These are phyloP conservation scores for Spergularia bocconei DNA, from an alignment of 148 eudicot genomes.

Conservation along the genomic window DNA sequence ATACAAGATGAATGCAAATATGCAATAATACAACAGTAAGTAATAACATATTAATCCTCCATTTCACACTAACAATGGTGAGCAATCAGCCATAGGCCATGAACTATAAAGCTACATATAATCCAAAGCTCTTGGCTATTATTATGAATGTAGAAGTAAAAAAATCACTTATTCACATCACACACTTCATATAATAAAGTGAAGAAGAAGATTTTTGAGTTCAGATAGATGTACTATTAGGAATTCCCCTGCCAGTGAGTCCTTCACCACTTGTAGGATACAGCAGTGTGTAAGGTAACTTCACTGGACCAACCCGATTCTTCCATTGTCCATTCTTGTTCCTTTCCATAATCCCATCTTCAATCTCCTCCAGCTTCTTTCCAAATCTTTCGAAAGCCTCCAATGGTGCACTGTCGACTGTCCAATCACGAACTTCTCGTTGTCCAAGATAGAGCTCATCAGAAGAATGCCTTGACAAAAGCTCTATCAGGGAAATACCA, in stretches of 20 bases:
- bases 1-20: too few species aligned
- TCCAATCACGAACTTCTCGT: conserved; percentile 69
- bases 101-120: too few species aligned
- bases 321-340: conserved; percentile 43
- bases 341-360: conserved; percentile 47
- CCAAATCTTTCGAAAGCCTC: conserved; percentile 64
- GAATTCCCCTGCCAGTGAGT: conserved; percentile 87
- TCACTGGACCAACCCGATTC: conserved; percentile 76
- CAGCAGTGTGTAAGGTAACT: conserved; percentile 71
- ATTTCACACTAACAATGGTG: too few species aligned
- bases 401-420: conserved; percentile 43
- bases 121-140: not conserved
- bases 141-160: not conserved
- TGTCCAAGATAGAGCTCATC: conserved; percentile 86
- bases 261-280: conserved; percentile 61
- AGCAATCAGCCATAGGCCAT: too few species aligned
- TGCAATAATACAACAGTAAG: too few species aligned
- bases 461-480: conserved; percentile 68
- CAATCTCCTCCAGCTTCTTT: conserved; percentile 47
- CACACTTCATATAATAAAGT: too few species aligned
- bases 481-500: conserved; percentile 70
- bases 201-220: not conserved
- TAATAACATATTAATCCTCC: too few species aligned
- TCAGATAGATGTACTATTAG: conserved; percentile 80
- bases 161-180: not conserved